Percentiles rank a stretch among this genome's conserved stretches.
Evolutionary conservation across 129 eudicot species (phyloP).

Genomic region (Centrapalus pauciflorus): DNA sequence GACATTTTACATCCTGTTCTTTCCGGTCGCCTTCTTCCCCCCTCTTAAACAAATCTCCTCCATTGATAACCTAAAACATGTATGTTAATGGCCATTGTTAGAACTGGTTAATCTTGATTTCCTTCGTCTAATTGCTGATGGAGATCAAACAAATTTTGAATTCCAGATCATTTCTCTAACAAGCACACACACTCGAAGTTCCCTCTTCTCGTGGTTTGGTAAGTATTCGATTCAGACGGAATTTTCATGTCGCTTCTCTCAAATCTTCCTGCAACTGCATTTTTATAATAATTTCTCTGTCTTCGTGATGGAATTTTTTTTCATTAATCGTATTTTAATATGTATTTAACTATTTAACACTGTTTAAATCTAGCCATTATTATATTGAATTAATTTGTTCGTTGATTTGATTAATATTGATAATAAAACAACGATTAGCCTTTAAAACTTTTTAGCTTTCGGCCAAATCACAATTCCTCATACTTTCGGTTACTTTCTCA

Average conservation of each 20-base stretch:
- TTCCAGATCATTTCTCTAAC: not conserved
- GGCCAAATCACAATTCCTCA: not conserved
- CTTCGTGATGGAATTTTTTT: not conserved
- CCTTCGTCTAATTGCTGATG: not conserved
- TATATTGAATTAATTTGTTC: not conserved
- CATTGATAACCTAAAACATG: not conserved
- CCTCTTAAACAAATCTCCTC: not conserved
- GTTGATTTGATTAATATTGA: not conserved
- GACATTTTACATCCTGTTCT: not conserved
- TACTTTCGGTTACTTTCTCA: not conserved
- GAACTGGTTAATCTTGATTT: not conserved
- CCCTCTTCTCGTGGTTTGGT: slow-evolving; percentile 13
- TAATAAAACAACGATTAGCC: slow-evolving; percentile 1
- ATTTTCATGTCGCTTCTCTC: slow-evolving; percentile 13
- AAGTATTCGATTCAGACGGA: slow-evolving; percentile 11
- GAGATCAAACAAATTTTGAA: not conserved
- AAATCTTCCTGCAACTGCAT: slow-evolving; percentile 23
- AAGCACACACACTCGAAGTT: not conserved
- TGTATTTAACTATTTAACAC: slow-evolving; percentile 6
- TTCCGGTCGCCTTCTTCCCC: slow-evolving; percentile 4
- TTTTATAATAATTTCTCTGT: not conserved
- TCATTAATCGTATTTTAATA: slow-evolving; percentile 1
- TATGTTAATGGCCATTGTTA: not conserved
- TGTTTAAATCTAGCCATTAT: not conserved
- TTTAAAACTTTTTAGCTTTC: not conserved